These are phyloP conservation scores for Phytophthora citrophthora DNA, from an alignment of 352 stramenopile species.

Conservation along the genomic window DNA sequence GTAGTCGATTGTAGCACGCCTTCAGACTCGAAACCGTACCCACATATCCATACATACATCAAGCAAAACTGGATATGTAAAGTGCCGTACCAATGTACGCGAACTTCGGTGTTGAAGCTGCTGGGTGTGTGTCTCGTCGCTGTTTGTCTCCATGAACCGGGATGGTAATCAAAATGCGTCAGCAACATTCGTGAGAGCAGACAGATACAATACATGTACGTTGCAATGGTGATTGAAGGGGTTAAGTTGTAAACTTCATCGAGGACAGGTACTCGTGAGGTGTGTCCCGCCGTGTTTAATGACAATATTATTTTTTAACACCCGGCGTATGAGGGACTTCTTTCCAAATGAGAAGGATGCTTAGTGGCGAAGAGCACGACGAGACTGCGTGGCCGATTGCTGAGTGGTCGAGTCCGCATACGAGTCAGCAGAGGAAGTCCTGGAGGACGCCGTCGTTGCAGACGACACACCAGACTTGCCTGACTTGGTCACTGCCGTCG, in stretches of 20 bases:
- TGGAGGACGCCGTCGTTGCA: slow-evolving; percentile 13
- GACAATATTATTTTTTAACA: too few relatives aligned
- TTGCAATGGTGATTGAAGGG: too few relatives aligned
- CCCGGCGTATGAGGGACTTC: neutral
- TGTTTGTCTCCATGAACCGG: neutral
- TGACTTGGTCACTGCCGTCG: slow-evolving; percentile 6
- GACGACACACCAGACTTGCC: slow-evolving; percentile 22
- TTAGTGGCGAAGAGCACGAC: slow-evolving; percentile 31
- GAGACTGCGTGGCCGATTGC: slow-evolving; percentile 22
- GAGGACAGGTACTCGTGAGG: too few relatives aligned
- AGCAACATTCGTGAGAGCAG: neutral
- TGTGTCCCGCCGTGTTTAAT: too few relatives aligned
- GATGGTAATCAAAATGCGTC: slow-evolving; percentile 13
- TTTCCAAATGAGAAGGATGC: slow-evolving; percentile 13
- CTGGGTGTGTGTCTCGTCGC: slow-evolving; percentile 15
- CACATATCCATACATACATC: neutral
- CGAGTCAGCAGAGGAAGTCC: slow-evolving; percentile 25
- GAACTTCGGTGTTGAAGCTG: slow-evolving; percentile 8
- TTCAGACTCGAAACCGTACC: neutral
- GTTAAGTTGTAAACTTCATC: too few relatives aligned
- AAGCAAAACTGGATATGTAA: slow-evolving; percentile 8
- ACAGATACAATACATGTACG: too few relatives aligned
- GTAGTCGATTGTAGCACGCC: slow-evolving; percentile 2
- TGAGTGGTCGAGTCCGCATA: slow-evolving; percentile 30
- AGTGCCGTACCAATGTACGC: neutral